Conservation (phyloP, 495 filamentous ascomycete species). For the Xylaria curta region DNA sequence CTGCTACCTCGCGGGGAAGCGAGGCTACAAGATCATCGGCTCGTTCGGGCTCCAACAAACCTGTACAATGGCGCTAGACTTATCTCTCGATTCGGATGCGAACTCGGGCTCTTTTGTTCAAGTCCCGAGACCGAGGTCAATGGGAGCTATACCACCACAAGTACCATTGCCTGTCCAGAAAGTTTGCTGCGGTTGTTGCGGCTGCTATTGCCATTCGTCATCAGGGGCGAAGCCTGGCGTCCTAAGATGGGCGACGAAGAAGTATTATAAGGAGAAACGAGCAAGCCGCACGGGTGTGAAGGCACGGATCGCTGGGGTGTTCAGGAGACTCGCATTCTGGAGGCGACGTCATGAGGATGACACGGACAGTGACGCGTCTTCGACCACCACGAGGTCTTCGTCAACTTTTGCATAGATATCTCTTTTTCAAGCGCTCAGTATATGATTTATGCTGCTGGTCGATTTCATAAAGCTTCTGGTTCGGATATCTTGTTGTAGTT, state of each 20-base stretch:
- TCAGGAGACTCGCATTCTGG: conserved; percentile 36
- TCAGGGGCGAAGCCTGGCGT: background rate
- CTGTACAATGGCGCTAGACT: conserved; percentile 31
- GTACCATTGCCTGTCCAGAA: background rate
- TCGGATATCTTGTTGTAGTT: background rate
- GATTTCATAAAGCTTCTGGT: background rate
- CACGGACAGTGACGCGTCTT: conserved; percentile 21
- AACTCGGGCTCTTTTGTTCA: background rate
- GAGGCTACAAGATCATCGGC: conserved; percentile 21
- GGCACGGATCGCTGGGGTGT: conserved; percentile 16
- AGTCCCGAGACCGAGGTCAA: background rate
- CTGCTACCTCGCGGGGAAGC: conserved; percentile 29
- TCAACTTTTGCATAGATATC: conserved; percentile 3
- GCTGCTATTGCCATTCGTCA: conserved; percentile 1
- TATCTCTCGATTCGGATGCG: conserved; percentile 32
- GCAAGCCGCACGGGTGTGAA: background rate
- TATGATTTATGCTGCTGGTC: background rate
- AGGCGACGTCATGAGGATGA: conserved; percentile 1
- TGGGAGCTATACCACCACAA: background rate
- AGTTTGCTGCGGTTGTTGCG: conserved; percentile 9
- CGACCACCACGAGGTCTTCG: conserved; percentile 1
- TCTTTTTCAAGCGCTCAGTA: background rate
- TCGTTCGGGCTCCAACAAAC: conserved; percentile 22
- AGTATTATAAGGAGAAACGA: background rate
- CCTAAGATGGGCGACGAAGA: background rate